A percentile compares a stretch with the other conserved stretches of the same genome.
These are phyloP conservation scores for Acanthochlamys bracteata DNA, from an alignment of 106 monocot genomes.

Conservation along the genomic window DNA sequence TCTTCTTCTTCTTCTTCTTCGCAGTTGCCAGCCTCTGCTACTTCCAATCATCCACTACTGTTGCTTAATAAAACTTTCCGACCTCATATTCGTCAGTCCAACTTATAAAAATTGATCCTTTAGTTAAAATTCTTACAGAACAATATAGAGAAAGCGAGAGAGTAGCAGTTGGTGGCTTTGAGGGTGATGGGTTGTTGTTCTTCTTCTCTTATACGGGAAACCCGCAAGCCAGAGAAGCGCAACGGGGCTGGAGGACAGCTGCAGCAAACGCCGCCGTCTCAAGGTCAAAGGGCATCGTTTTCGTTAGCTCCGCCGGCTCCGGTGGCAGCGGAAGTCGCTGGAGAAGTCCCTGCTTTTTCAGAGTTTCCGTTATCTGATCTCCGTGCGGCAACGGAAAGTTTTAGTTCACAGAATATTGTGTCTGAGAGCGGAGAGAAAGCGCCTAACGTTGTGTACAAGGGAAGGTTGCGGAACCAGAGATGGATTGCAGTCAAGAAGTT, in stretches of 20 bases:
- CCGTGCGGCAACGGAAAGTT: constrained; percentile 53
- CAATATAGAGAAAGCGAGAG: too few relatives aligned
- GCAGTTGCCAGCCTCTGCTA: too few relatives aligned
- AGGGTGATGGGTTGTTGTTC: constrained; percentile 64
- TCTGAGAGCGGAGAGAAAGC: constrained; percentile 95
- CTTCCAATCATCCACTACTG: too few relatives aligned
- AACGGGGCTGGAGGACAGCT: constrained; percentile 1
- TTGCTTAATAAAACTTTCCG: too few relatives aligned
- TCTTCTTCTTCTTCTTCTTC: too few relatives aligned
- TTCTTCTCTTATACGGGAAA: constrained; percentile 33
- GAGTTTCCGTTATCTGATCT: constrained; percentile 79
- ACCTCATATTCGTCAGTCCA: too few relatives aligned
- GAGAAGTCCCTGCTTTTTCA: constrained; percentile 48
- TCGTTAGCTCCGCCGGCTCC: constrained; percentile 8
- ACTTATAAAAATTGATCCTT: neutral
- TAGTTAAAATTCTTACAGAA: too few relatives aligned
- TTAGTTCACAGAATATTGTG: constrained; percentile 73
- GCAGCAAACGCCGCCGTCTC: neutral
- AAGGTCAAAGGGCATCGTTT: constrained; percentile 17
- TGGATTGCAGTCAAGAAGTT: constrained; percentile 99
- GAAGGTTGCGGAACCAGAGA: constrained; percentile 42
- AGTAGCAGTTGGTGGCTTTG: neutral
- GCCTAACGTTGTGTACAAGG: constrained; percentile 85
- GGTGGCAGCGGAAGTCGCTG: constrained; percentile 9
- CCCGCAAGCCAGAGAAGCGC: constrained; percentile 32